A percentile compares a stretch with the other conserved stretches of the same genome.
phyloP scores from a whole-genome alignment of 176 grass and related monocot species.

The barley (Hordeum vulgare) region MorexV3_pseudomolecules_assembly NC_058522.1:586501185-586501684 shows the following conservation, averaged over 20 bases:
- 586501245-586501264: background rate
- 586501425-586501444: slow-evolving; percentile 24
- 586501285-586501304: background rate
- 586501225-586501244: background rate
- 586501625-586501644: slow-evolving; percentile 3
- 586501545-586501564: slow-evolving; percentile 95
- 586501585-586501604: slow-evolving; percentile 65
- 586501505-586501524: slow-evolving; percentile 89
- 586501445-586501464: slow-evolving; percentile 27
- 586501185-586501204: background rate
- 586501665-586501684: background rate
- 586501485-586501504: slow-evolving; percentile 81
- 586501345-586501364: slow-evolving; percentile 51
- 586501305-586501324: background rate
- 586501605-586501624: background rate
- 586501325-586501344: slow-evolving; percentile 7
- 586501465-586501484: slow-evolving; percentile 83
- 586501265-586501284: background rate
- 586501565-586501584: slow-evolving; percentile 89
- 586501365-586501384: background rate
- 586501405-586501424: slow-evolving; percentile 16
- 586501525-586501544: slow-evolving; percentile 99
- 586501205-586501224: background rate
- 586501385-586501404: background rate
- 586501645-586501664: slow-evolving; percentile 3